Evolutionary conservation across 805 yeast species (phyloP).

Genomic region (Candida gorgasii): DNA sequence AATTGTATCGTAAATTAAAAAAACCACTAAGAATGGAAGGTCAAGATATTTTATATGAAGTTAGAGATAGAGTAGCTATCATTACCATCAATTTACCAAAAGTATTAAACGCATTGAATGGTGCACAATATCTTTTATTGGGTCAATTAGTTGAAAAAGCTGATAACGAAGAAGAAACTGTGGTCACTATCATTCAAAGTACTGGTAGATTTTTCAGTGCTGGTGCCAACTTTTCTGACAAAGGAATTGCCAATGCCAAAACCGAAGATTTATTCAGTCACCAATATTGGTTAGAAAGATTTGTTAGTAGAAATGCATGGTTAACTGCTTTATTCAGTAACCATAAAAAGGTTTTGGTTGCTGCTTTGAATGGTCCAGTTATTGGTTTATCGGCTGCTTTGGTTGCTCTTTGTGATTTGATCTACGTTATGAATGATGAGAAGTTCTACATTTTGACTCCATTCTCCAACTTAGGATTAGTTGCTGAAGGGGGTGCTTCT

Average conservation of each 20-base stretch:
- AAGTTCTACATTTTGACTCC: constrained; percentile 67
- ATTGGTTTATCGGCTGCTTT: constrained; percentile 77
- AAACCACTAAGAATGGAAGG: constrained; percentile 10
- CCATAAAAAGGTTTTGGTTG: constrained; percentile 69
- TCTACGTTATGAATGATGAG: constrained; percentile 63
- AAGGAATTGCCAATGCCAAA: constrained; percentile 29
- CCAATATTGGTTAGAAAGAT: constrained; percentile 53
- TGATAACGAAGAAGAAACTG: constrained; percentile 58
- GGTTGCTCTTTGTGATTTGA: constrained; percentile 72
- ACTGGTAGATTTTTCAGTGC: constrained; percentile 79
- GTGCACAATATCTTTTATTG: constrained; percentile 60
- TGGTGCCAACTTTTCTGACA: constrained; percentile 71
- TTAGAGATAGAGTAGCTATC: constrained; percentile 50
- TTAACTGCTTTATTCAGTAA: constrained; percentile 66
- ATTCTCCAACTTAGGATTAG: constrained; percentile 79
- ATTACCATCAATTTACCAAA: constrained; percentile 67
- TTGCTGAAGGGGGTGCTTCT: constrained; percentile 78
- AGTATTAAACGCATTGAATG: constrained; percentile 65
- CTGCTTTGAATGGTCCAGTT: constrained; percentile 85
- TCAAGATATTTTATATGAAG: constrained; percentile 39
- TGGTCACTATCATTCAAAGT: constrained; percentile 65
- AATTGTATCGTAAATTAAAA: too few relatives aligned
- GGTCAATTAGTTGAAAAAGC: constrained; percentile 63
- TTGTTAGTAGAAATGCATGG: constrained; percentile 70
- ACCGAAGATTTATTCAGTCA: constrained; percentile 33